A percentile compares a stretch with the other conserved stretches of the same genome.
Evolutionary conservation across 805 yeast species (phyloP).

Genomic region (Candida caryicola): DNA sequence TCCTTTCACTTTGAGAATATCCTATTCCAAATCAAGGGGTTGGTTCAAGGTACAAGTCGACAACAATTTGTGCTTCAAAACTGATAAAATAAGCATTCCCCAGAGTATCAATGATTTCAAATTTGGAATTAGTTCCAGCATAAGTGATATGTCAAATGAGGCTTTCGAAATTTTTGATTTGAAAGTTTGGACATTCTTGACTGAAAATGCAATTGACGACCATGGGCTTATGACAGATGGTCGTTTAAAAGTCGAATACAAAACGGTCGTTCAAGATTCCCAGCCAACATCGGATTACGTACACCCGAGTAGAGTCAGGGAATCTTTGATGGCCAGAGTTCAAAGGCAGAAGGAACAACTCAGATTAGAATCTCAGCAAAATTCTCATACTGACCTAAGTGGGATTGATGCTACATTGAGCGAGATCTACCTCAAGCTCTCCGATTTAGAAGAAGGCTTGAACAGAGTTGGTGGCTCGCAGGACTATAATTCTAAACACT

Average conservation of each 20-base stretch:
- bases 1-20: slow-evolving; percentile 65
- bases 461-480: not conserved
- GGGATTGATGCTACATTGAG: slow-evolving; percentile 5
- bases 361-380: slow-evolving; percentile 5
- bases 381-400: not conserved
- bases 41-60: slow-evolving; percentile 67
- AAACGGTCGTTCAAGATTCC: slow-evolving; percentile 10
- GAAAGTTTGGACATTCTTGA: slow-evolving; percentile 51
- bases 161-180: slow-evolving; percentile 63
- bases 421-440: slow-evolving; percentile 10
- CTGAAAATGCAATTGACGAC: slow-evolving; percentile 56
- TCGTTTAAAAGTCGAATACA: slow-evolving; percentile 36
- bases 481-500: slow-evolving; percentile 7
- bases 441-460: slow-evolving; percentile 4
- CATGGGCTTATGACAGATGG: slow-evolving; percentile 49
- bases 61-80: slow-evolving; percentile 67
- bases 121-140: slow-evolving; percentile 53
- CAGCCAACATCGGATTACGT: slow-evolving; percentile 5
- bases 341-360: slow-evolving; percentile 22
- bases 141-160: slow-evolving; percentile 43
- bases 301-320: slow-evolving; percentile 24
- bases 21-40: slow-evolving; percentile 46
- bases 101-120: slow-evolving; percentile 31
- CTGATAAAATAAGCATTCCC: slow-evolving; percentile 51
- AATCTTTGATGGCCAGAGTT: slow-evolving; percentile 38